phyloP scores from a whole-genome alignment of 768 basidiomycete genomes.

The Punctularia strigosozonata region DNA sequence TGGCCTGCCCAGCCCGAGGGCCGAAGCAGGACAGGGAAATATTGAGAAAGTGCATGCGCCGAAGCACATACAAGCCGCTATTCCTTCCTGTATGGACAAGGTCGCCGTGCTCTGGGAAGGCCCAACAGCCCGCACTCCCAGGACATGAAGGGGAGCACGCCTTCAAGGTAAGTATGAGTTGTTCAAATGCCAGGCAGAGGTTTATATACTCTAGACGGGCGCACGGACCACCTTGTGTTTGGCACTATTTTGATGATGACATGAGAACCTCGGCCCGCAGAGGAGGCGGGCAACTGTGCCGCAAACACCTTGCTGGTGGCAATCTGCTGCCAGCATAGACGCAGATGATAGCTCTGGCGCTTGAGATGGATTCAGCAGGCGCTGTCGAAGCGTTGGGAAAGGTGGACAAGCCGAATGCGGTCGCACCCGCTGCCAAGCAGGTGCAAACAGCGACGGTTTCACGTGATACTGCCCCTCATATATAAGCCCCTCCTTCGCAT shows the following conservation, averaged over 20 bases:
- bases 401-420: too few relatives aligned
- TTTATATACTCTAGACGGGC: conserved; percentile 3
- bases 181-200: not conserved
- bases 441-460: too few relatives aligned
- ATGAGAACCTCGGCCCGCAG: too few relatives aligned
- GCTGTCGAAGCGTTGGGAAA: too few relatives aligned
- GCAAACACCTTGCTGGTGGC: too few relatives aligned
- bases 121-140: conserved; percentile 14
- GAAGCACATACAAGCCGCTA: conserved; percentile 53
- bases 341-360: too few relatives aligned
- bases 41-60: conserved; percentile 72
- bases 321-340: too few relatives aligned
- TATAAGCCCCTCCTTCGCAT: too few relatives aligned
- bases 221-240: conserved; percentile 11
- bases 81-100: conserved; percentile 33
- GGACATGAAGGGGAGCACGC: conserved; percentile 15
- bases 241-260: not conserved
- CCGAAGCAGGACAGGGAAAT: conserved; percentile 65
- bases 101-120: conserved; percentile 6
- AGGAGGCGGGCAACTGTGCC: too few relatives aligned
- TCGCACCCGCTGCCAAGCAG: too few relatives aligned
- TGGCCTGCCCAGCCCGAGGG: conserved; percentile 23
- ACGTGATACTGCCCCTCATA: too few relatives aligned
- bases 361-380: too few relatives aligned
- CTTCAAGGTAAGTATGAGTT: conserved; percentile 18